Percentiles rank a stretch among this genome's conserved stretches.
Evolutionary conservation across 2,329 filamentous ascomycete genomes (phyloP).

Genomic region (Penicillium sumatraense): DNA sequence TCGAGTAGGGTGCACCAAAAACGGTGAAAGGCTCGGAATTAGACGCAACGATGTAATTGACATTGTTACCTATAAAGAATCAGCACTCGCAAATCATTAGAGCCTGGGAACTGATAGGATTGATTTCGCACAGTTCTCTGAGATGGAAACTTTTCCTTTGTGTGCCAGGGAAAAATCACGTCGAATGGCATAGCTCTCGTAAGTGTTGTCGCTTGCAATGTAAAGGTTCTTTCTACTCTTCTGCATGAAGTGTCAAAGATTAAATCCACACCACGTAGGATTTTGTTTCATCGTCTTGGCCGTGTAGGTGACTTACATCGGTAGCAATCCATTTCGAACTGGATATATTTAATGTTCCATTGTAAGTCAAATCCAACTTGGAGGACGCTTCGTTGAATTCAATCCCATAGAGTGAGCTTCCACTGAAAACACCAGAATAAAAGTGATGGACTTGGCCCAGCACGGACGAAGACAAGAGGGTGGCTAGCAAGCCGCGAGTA

Average conservation of each 20-base stretch:
- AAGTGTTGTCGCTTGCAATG: background rate
- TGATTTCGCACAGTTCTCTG: background rate
- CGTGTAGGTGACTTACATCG: background rate
- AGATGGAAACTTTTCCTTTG: background rate
- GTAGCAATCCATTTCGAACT: constrained; percentile 1
- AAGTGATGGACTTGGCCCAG: background rate
- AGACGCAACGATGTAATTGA: background rate
- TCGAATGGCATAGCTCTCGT: background rate
- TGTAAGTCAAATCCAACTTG: background rate
- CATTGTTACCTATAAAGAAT: background rate
- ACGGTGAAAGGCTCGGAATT: background rate
- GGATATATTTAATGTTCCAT: background rate
- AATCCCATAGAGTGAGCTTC: background rate
- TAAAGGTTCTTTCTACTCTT: background rate
- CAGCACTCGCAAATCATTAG: background rate
- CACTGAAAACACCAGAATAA: background rate
- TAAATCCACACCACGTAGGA: no score
- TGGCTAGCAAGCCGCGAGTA: background rate
- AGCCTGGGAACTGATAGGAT: background rate
- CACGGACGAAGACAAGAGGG: background rate
- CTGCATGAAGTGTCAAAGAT: background rate
- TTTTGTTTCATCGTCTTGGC: background rate
- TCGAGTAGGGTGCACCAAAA: background rate
- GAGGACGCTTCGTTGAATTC: background rate
- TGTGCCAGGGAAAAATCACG: background rate